Evolutionary conservation across 2,329 filamentous ascomycete genomes (phyloP).

Genomic region (Epichloe coenophiala): DNA sequence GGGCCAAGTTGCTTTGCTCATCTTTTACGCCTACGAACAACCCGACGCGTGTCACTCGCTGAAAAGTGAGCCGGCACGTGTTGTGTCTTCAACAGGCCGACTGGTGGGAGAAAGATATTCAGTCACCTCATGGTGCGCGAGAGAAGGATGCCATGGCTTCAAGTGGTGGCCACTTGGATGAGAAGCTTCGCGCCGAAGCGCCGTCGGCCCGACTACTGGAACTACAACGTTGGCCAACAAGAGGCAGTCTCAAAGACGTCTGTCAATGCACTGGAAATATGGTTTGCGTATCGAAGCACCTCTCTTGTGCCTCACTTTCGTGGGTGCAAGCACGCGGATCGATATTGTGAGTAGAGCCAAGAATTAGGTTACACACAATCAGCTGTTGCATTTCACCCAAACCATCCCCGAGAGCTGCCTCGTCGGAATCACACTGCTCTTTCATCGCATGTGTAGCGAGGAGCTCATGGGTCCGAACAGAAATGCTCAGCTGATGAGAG

Average conservation of each 20-base stretch:
- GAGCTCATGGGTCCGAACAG: slow-evolving; percentile 30
- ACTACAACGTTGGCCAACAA: slow-evolving; percentile 37
- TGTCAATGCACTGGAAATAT: slow-evolving; percentile 8
- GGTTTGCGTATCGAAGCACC: neutral
- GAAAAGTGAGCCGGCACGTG: slow-evolving; percentile 33
- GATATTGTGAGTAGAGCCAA: slow-evolving; percentile 25
- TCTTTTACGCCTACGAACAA: slow-evolving; percentile 43
- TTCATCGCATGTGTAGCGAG: slow-evolving; percentile 21
- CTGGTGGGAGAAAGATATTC: slow-evolving; percentile 36
- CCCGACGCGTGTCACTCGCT: slow-evolving; percentile 27
- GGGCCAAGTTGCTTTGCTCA: slow-evolving; percentile 56
- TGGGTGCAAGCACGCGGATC: slow-evolving; percentile 3
- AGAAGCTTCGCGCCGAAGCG: slow-evolving; percentile 60
- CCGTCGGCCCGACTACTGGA: slow-evolving; percentile 63
- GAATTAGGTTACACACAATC: slow-evolving; percentile 35
- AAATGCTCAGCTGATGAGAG: slow-evolving; percentile 27
- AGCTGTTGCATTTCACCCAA: slow-evolving; percentile 23
- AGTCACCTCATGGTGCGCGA: slow-evolving; percentile 43
- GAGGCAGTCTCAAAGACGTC: slow-evolving; percentile 24
- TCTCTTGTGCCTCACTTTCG: neutral
- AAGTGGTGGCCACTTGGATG: slow-evolving; percentile 42
- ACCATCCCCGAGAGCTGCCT: slow-evolving; percentile 18
- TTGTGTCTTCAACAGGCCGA: slow-evolving; percentile 27
- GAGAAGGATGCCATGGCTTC: slow-evolving; percentile 48
- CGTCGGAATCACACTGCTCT: slow-evolving; percentile 30